Base-by-base conservation (phyloP, 1,139 yeast species). In the Kurtzmaniella natalensis region DNA sequence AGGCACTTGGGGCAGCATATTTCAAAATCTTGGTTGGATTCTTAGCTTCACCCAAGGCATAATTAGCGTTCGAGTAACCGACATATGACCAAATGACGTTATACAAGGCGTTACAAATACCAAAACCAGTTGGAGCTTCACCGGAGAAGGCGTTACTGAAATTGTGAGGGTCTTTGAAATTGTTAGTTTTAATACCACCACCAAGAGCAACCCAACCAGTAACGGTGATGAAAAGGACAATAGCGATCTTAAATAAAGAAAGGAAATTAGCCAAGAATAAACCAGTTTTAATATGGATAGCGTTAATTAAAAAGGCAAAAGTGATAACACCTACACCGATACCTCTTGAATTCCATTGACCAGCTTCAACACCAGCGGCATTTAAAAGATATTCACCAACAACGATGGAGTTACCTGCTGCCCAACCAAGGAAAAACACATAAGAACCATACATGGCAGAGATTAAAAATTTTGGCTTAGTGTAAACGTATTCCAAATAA, bases 131-230 rank as follows among this genome's bases (percentile, higher is more conserved):
- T n/a, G 87, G 82, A 31, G 71, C 54, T 18, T 58, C 48, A 27
- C 86, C 85, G 4, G 51, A 58, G 48, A 83, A 83, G 2, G 87
- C 76, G 50, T 82, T 55, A 25, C 50, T 46, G 56, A 82, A 81
- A 50, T 81, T 81, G 43, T 76, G 76, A 25, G 80, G 81, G 42
- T 64, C 64, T 43, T 53, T 57, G 42, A 70, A 72, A 43, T 57
- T 58, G 28, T 72, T 69, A 34, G 64, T 61, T 40, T 75, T 71
- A 42, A 76, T 63, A 17, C 86, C 84, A 24, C 85, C 86, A 36
- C 81, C 86, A 34, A 84, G 67, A 2, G 89, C 94, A 19, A 81
- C 87, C 83, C 88, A 81, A 11, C 94, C 94, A 30, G 86, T 77
- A 30, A 84, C 70, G 20, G 82, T 67, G 43, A 85, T 84, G 50